Conservation (phyloP, 495 filamentous ascomycete genomes). For the Choiromyces venosus region DNA sequence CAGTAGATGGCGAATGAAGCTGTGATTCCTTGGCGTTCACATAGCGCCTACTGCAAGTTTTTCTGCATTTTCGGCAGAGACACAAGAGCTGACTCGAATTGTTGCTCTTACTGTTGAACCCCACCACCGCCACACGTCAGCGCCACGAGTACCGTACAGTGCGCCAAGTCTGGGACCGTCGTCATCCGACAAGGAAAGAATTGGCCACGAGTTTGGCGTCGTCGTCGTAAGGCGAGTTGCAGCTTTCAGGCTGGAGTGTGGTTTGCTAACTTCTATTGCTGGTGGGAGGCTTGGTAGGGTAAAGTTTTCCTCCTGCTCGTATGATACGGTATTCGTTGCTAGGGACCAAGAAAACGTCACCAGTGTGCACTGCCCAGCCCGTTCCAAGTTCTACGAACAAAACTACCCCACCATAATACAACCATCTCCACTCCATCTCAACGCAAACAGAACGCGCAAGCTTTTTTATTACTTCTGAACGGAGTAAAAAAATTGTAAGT, state of each 20-base stretch:
- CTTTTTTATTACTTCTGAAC: slow-evolving; percentile 1
- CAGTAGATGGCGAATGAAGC: too few species aligned
- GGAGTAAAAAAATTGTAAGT: not conserved
- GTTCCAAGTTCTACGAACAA: slow-evolving; percentile 14
- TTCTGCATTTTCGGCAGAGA: not conserved
- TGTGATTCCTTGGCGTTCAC: too few species aligned
- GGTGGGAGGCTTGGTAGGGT: not conserved
- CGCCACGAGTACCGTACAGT: not conserved
- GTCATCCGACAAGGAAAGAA: slow-evolving; percentile 16
- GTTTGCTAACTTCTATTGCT: not conserved
- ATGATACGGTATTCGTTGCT: not conserved
- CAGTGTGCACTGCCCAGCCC: slow-evolving; percentile 17
- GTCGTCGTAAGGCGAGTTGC: not conserved
- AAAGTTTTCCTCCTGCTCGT: not conserved
- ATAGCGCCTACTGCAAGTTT: too few species aligned
- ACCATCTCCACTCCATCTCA: not conserved
- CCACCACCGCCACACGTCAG: not conserved
- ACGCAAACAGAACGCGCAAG: slow-evolving; percentile 25
- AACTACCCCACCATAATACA: slow-evolving; percentile 10
- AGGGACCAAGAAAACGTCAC: slow-evolving; percentile 37
- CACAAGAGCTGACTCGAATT: not conserved
- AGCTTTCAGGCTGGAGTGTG: not conserved
- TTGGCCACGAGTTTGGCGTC: slow-evolving; percentile 2
- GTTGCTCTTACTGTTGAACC: not conserved
- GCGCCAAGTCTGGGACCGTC: slow-evolving; percentile 26